Evolutionary conservation across 2,329 filamentous ascomycete genomes (phyloP).

Genomic region (Leptographium galeiforme): DNA sequence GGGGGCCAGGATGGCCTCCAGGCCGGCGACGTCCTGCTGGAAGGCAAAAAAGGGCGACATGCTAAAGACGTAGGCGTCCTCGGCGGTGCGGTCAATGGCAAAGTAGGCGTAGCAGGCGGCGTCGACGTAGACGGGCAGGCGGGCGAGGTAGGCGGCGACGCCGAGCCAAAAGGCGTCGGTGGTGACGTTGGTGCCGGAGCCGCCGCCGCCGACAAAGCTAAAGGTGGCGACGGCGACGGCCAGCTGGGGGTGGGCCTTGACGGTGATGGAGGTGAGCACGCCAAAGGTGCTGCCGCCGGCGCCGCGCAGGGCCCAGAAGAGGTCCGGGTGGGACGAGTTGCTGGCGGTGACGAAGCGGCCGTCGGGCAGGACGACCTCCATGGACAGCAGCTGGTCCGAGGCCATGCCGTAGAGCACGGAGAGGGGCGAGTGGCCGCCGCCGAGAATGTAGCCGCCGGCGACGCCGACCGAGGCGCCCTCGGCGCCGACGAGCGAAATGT

Average conservation of each 20-base stretch:
- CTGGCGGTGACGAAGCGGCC: conserved; percentile 29
- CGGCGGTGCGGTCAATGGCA: conserved; percentile 11
- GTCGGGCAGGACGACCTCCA: conserved; percentile 33
- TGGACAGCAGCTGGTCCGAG: conserved; percentile 32
- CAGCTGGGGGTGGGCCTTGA: conserved; percentile 10
- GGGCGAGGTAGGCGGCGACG: conserved; percentile 16
- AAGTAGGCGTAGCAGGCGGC: conserved; percentile 20
- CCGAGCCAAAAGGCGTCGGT: conserved; percentile 25
- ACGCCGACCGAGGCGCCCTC: conserved; percentile 32
- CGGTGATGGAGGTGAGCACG: conserved; percentile 18
- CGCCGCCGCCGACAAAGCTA: conserved; percentile 6
- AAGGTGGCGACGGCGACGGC: conserved; percentile 15
- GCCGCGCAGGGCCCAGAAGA: conserved; percentile 37
- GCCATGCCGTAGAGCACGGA: conserved; percentile 35
- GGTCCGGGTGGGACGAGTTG: conserved; percentile 25
- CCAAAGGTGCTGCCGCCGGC: conserved; percentile 27
- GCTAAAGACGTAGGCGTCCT: conserved; percentile 13
- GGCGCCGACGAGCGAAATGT: conserved; percentile 37
- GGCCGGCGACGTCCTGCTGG: conserved; percentile 9
- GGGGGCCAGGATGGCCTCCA: conserved; percentile 13
- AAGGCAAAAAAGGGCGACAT: conserved; percentile 17
- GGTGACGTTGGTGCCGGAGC: conserved; percentile 24
- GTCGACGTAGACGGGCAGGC: conserved; percentile 16
- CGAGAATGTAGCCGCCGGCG: conserved; percentile 31
- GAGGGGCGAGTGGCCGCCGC: conserved; percentile 42